A percentile compares a stretch with the other conserved stretches of the same genome.
phyloP scores from a whole-genome alignment of 139 green algal species.

The Auxenochlorella pyrenoidosa region DNA sequence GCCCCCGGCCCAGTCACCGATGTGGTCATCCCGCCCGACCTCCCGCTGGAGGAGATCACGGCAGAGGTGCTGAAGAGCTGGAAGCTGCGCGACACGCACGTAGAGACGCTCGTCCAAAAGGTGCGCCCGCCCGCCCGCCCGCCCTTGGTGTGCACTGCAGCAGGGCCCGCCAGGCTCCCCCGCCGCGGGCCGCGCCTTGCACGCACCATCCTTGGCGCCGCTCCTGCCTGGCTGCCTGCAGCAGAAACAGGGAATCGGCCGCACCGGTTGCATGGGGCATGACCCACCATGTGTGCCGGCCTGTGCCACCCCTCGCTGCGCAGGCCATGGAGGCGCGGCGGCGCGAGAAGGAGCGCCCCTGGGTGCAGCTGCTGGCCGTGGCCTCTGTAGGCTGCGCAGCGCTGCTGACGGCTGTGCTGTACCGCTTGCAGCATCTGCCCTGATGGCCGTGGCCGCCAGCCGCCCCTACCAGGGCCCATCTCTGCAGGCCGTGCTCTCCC shows the following conservation, averaged over 20 bases:
- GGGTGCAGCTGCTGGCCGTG: slow-evolving; percentile 80
- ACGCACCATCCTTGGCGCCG: too few species aligned
- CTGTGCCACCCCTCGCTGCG: too few species aligned
- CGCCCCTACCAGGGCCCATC: too few species aligned
- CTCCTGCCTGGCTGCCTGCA: slow-evolving; percentile 1
- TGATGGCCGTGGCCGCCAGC: neutral
- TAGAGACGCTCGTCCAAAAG: slow-evolving; percentile 74
- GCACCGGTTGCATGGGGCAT: neutral
- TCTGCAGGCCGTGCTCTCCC: too few species aligned
- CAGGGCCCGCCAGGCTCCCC: too few species aligned
- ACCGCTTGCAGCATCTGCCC: slow-evolving; percentile 48
- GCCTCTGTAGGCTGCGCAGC: slow-evolving; percentile 65
- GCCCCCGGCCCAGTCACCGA: slow-evolving; percentile 59
- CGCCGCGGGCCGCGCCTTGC: too few species aligned
- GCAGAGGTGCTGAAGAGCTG: slow-evolving; percentile 70
- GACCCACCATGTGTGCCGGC: neutral
- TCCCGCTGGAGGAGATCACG: slow-evolving; percentile 90
- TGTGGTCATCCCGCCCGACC: slow-evolving; percentile 78
- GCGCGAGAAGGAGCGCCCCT: slow-evolving; percentile 57
- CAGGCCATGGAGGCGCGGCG: slow-evolving; percentile 56
- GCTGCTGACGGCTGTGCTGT: slow-evolving; percentile 80
- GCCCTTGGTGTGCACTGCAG: too few species aligned
- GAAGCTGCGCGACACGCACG: slow-evolving; percentile 72
- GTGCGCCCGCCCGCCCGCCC: neutral
- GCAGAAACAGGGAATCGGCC: neutral